phyloP scores from a whole-genome alignment of 495 filamentous ascomycete genomes.

The Neurospora intermedia region DNA sequence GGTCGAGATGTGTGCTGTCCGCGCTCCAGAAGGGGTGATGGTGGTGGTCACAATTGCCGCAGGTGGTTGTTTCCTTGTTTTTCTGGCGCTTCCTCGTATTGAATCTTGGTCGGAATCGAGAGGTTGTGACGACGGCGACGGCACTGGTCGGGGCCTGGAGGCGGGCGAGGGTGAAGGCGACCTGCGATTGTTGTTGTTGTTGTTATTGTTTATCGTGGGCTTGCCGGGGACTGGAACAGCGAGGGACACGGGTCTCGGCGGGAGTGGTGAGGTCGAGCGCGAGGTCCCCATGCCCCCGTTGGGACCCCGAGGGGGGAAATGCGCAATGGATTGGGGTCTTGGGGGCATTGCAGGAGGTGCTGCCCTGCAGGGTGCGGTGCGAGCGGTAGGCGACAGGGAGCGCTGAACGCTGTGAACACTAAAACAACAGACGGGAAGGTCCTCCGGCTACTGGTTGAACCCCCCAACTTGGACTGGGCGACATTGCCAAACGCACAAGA shows the following conservation, averaged over 20 bases:
- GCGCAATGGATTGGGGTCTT: not conserved
- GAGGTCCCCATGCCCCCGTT: not conserved
- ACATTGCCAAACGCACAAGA: conserved; percentile 7
- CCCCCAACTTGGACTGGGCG: conserved; percentile 16
- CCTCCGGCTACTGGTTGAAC: not conserved
- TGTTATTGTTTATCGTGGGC: conserved; percentile 3
- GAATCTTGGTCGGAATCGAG: not conserved
- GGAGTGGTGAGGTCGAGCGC: not conserved
- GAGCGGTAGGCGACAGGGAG: not conserved
- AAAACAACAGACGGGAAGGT: not conserved
- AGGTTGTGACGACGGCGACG: not conserved
- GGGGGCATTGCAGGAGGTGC: not conserved
- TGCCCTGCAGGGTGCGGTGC: not conserved
- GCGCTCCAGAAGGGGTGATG: conserved; percentile 12
- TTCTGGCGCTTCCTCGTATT: not conserved
- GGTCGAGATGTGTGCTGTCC: conserved; percentile 22
- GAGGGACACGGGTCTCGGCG: not conserved
- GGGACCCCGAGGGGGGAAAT: not conserved
- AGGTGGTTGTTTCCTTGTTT: conserved; percentile 12
- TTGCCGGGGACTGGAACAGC: conserved; percentile 1
- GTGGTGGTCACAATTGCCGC: conserved; percentile 24
- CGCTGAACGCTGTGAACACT: not conserved
- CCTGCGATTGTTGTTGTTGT: not conserved
- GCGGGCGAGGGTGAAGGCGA: not conserved
- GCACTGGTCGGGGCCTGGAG: not conserved